Percentiles rank a stretch among this genome's conserved stretches.
Conservation (phyloP, 1,284 basidiomycete species). For the Crepidotus sp. region DNA sequence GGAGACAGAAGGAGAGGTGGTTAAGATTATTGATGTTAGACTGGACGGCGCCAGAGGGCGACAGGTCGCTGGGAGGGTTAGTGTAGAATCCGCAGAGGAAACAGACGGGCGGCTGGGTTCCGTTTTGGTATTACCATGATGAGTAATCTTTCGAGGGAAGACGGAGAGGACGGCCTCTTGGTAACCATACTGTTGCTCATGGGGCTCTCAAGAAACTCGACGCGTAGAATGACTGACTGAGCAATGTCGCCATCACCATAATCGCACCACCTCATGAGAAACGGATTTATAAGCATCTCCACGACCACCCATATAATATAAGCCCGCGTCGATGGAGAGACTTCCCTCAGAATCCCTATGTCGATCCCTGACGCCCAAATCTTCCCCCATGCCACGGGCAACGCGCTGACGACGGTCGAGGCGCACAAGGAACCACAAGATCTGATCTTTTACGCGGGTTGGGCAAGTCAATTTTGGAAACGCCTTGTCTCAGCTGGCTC, state of each 20-base stretch:
- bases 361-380: conserved; percentile 10
- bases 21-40: conserved; percentile 46
- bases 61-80: conserved; percentile 16
- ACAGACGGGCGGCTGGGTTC: conserved; percentile 14
- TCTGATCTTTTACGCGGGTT: conserved; percentile 53
- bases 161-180: no score
- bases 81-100: conserved; percentile 18
- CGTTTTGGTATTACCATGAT: conserved; percentile 15
- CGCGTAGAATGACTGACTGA: no score
- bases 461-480: conserved; percentile 34
- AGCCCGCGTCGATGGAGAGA: not conserved
- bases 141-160: no score
- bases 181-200: no score
- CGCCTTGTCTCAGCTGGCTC: not conserved
- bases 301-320: no score
- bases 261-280: not conserved
- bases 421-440: conserved; percentile 43
- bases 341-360: not conserved
- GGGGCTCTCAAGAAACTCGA: no score
- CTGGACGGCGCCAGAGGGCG: conserved; percentile 25
- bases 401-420: conserved; percentile 43
- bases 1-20: conserved; percentile 35
- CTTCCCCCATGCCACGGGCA: conserved; percentile 49
- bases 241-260: not conserved
- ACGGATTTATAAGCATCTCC: conserved; percentile 3